Evolutionary conservation across 23 red algal species (phyloP).

Genomic region (Gracilaria vermiculophylla): DNA sequence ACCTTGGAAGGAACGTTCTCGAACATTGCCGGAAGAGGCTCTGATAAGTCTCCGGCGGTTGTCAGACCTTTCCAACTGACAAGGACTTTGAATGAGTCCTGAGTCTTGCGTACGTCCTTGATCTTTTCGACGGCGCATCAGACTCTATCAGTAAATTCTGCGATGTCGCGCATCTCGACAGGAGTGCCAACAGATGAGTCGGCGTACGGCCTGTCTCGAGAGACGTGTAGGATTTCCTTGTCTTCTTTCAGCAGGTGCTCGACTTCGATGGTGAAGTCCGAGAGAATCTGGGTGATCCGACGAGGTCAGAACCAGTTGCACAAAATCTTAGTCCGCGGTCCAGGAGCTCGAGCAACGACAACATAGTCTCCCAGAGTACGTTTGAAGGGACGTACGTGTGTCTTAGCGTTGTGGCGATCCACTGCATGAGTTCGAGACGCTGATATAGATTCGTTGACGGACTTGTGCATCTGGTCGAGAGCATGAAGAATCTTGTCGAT

Average conservation of each 20-base stretch:
- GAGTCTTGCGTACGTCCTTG: not conserved
- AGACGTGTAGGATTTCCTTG: not conserved
- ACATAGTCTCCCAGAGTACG: not conserved
- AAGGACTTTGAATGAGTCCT: not conserved
- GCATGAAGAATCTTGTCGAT: not conserved
- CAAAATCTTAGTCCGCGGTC: not conserved
- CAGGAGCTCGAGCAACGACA: not conserved
- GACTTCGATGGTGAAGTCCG: conserved; percentile 26
- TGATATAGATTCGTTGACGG: not conserved
- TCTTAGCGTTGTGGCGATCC: not conserved
- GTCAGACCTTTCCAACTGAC: not conserved
- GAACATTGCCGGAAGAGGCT: not conserved
- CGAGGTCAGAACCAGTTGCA: not conserved
- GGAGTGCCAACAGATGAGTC: not conserved
- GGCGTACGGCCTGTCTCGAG: not conserved
- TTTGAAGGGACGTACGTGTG: not conserved
- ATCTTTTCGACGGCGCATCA: not conserved
- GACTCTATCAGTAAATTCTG: not conserved
- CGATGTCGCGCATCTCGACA: not conserved
- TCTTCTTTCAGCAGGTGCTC: conserved; percentile 7
- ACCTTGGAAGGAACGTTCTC: conserved; percentile 17
- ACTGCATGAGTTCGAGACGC: not conserved
- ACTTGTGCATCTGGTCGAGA: not conserved
- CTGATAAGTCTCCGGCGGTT: not conserved
- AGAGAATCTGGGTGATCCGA: not conserved